Percentiles rank a stretch among this genome's conserved stretches.
phyloP scores from a whole-genome alignment of 2,329 filamentous ascomycete species.

The Fusarium duplospermum region DNA sequence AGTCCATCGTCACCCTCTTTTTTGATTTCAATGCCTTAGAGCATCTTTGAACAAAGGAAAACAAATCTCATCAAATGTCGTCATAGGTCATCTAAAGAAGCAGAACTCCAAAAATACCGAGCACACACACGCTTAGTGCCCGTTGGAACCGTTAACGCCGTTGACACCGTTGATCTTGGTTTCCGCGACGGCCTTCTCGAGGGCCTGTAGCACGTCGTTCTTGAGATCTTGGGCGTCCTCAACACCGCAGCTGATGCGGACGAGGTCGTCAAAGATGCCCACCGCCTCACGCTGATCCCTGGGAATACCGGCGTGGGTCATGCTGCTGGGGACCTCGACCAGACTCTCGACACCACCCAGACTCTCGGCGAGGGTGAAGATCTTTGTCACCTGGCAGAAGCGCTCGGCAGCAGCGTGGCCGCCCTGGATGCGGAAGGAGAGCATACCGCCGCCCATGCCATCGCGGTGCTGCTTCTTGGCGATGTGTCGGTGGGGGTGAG shows the following conservation, averaged over 20 bases:
- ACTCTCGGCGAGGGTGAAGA: constrained; percentile 94
- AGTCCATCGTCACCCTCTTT: constrained; percentile 17
- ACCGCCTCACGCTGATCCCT: constrained; percentile 89
- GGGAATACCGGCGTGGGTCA: constrained; percentile 98
- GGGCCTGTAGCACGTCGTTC: constrained; percentile 82
- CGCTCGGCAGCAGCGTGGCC: constrained; percentile 86
- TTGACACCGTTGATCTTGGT: constrained; percentile 49
- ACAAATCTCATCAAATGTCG: constrained; percentile 35
- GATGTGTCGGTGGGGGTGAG: constrained; percentile 87
- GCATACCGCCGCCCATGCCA: constrained; percentile 96
- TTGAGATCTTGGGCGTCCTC: constrained; percentile 90
- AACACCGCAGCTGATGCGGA: constrained; percentile 92
- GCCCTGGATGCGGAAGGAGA: constrained; percentile 93
- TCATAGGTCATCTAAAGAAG: constrained; percentile 30
- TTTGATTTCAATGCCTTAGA: constrained; percentile 23
- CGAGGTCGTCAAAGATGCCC: constrained; percentile 94
- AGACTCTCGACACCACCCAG: constrained; percentile 93
- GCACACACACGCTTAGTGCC: constrained; percentile 25
- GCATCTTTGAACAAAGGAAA: constrained; percentile 22
- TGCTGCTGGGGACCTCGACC: constrained; percentile 90
- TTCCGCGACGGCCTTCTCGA: constrained; percentile 75
- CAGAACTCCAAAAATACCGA: constrained; percentile 2
- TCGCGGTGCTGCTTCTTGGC: constrained; percentile 92
- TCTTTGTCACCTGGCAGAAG: constrained; percentile 89
- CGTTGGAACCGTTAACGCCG: constrained; percentile 44